Evolutionary conservation across 441 rosid species (phyloP).

Genomic region (Gossypium gossypioides): DNA sequence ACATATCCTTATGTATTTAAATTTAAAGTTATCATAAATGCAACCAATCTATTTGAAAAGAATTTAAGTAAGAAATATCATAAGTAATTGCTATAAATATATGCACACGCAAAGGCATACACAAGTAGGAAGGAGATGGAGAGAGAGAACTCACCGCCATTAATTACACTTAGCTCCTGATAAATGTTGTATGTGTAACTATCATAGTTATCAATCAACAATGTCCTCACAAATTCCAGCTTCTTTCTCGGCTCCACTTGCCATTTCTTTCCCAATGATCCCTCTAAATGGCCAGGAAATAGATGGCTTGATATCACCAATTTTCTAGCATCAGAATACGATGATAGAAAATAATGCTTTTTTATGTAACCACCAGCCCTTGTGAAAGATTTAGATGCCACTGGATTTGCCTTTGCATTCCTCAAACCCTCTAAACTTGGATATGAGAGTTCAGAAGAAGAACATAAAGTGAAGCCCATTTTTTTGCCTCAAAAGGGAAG

Average conservation of each 20-base stretch:
- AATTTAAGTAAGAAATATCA: background rate
- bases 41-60: background rate
- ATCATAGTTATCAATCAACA: slow-evolving; percentile 89
- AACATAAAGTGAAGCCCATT: slow-evolving; percentile 36
- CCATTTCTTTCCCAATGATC: slow-evolving; percentile 34
- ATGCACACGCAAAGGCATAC: background rate
- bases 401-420: slow-evolving; percentile 13
- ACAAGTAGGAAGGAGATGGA: background rate
- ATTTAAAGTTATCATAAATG: background rate
- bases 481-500: slow-evolving; percentile 7
- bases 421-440: slow-evolving; percentile 33
- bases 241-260: slow-evolving; percentile 35
- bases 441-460: slow-evolving; percentile 33
- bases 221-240: slow-evolving; percentile 65
- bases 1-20: background rate
- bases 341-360: slow-evolving; percentile 22
- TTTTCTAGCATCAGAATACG: slow-evolving; percentile 24
- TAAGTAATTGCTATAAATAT: background rate
- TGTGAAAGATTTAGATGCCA: slow-evolving; percentile 21
- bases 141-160: slow-evolving; percentile 51
- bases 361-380: slow-evolving; percentile 26
- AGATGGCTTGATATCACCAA: slow-evolving; percentile 30
- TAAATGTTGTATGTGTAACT: slow-evolving; percentile 89
- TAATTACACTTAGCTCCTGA: slow-evolving; percentile 67
- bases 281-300: slow-evolving; percentile 49